Evolutionary conservation across 805 yeast genomes (phyloP), one percentile per base, ranked within the genome.

Genomic region (Candida palmyrensis): DNA sequence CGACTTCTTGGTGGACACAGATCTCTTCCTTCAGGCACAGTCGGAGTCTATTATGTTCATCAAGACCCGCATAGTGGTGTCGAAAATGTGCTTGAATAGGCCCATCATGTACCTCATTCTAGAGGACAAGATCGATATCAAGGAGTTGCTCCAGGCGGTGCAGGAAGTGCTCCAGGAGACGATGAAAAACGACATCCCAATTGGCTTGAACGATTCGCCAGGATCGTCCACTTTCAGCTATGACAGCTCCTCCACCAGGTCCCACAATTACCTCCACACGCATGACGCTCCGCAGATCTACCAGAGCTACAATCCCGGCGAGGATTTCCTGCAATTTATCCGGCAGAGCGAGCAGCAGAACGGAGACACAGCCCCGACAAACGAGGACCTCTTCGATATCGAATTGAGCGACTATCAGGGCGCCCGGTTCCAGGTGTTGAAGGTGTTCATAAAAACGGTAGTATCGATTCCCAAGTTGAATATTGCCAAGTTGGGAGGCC

Each of bases 21-120:
- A 60, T 29, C 33, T 58, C 25, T 43, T 57, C 26, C 46, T 57
- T 25, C 45, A 49, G 22, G 53, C 62, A 3, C 67, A 62, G 36
- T 55, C 62, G 2, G 68, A 62, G 36, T 42, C 57, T 2, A 50
- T 63, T 17, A 61, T 62, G 53, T 62, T 48, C 43, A 60, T 61
- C 29, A 62, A 63, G 34, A 59, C 68, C 2, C 40, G 70, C 19
- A 51, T 64, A 11, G 29, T 62, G 4, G 33, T 49, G 3, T 59
- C 67, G 16, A 59, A 60, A 31, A 36, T 64, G 33, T 30, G 52
- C 6, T 37, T 64, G 18, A 50, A 58, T 40, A 43, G 68, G 10
- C 68, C 70, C 1, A 41, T 63, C 11, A 41, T 54, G 5, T 62
- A 61, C 33, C 41, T 61, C 16, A 36, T 61, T 5, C 36, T 60